phyloP scores from a whole-genome alignment of 2,329 filamentous ascomycete species.

The Xylaria sp. region DNA sequence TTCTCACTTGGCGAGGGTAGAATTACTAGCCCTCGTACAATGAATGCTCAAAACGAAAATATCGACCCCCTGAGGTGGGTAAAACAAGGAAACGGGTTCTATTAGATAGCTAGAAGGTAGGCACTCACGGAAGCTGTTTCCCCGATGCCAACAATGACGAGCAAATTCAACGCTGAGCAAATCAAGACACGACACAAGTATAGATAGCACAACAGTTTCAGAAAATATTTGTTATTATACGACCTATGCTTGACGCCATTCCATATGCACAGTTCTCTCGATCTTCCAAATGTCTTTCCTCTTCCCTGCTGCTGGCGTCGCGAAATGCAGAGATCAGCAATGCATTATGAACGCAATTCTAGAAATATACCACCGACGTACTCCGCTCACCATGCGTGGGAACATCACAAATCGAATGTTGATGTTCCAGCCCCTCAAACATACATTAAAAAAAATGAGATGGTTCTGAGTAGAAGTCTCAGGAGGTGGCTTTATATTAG shows the following conservation, averaged over 20 bases:
- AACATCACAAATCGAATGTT: slow-evolving; percentile 1
- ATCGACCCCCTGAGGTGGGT: neutral
- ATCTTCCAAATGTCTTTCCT: slow-evolving; percentile 12
- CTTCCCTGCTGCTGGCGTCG: slow-evolving; percentile 6
- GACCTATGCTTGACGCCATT: slow-evolving; percentile 27
- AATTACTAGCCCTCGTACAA: neutral
- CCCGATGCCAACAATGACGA: neutral
- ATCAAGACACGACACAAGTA: neutral
- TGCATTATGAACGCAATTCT: slow-evolving; percentile 15
- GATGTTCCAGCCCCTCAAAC: slow-evolving; percentile 2
- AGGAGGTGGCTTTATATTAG: slow-evolving; percentile 1
- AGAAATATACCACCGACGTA: slow-evolving; percentile 5
- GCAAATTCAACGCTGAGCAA: neutral
- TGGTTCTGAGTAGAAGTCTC: slow-evolving; percentile 13
- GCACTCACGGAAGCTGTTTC: neutral
- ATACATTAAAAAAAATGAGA: neutral
- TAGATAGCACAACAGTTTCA: neutral
- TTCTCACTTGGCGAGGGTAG: neutral
- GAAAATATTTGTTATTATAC: slow-evolving; percentile 30
- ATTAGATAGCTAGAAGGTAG: too few relatives aligned
- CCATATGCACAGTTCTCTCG: slow-evolving; percentile 22
- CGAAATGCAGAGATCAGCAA: slow-evolving; percentile 3
- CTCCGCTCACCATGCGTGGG: slow-evolving; percentile 8
- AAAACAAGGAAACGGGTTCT: neutral
- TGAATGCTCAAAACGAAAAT: neutral